A percentile compares a stretch with the other conserved stretches of the same genome.
Conservation (phyloP, 2,329 filamentous ascomycete genomes). For the Colletotrichum abscissum region DNA sequence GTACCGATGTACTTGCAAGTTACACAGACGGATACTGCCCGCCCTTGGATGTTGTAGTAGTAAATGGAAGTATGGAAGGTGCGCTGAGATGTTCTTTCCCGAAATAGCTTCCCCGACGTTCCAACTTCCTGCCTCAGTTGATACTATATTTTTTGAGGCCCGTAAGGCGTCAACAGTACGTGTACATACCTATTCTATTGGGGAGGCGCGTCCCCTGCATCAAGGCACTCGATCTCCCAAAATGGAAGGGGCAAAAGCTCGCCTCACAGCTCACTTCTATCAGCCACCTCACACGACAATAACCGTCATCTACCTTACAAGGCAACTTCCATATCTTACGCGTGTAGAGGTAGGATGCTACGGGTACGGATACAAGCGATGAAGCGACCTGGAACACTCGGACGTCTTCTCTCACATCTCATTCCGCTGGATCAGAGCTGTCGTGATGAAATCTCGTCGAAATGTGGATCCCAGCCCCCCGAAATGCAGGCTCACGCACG, state of each 20-base stretch:
- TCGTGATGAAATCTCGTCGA: conserved; percentile 4
- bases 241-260: not conserved
- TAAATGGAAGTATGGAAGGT: not conserved
- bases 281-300: not conserved
- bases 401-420: conserved; percentile 4
- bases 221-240: not conserved
- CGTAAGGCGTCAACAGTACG: not conserved
- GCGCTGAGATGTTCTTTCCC: not conserved
- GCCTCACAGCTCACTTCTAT: not conserved
- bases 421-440: not conserved
- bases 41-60: too few species aligned
- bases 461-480: not conserved
- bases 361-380: not conserved
- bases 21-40: not conserved
- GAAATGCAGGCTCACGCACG: not conserved
- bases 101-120: not conserved
- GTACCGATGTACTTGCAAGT: not conserved
- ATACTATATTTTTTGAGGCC: not conserved
- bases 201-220: not conserved
- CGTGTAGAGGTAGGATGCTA: not conserved
- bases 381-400: not conserved
- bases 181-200: not conserved
- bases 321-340: not conserved
- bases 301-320: not conserved
- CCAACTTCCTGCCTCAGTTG: not conserved